Percentiles rank a stretch among this genome's conserved stretches.
Conservation (phyloP, 257 asterid species). For the Solanum phureja region DNA sequence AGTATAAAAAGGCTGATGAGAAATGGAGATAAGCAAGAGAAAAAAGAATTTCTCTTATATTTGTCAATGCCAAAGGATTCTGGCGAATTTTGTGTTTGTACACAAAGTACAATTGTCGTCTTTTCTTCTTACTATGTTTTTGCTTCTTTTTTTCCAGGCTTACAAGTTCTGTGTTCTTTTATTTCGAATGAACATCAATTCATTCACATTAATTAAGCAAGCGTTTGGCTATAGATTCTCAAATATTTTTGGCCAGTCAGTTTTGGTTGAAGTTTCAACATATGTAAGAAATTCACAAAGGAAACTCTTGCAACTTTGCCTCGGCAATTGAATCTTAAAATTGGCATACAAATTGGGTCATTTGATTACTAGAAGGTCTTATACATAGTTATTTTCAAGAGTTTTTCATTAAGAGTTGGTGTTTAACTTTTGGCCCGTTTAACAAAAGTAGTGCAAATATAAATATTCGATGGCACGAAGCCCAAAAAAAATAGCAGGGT, state of each 20-base stretch:
- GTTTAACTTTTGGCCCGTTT: background rate
- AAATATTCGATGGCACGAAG: too few relatives aligned
- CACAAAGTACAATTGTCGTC: background rate
- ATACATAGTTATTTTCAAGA: background rate
- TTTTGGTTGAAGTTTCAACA: background rate
- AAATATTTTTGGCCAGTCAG: background rate
- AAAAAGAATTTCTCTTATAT: background rate
- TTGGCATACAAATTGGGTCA: background rate
- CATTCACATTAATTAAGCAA: background rate
- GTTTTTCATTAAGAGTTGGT: background rate
- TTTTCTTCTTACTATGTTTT: background rate
- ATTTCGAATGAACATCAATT: background rate
- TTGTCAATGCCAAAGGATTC: background rate
- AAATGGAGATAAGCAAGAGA: background rate
- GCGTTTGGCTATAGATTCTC: too few relatives aligned
- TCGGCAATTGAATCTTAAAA: background rate
- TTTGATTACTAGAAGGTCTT: background rate
- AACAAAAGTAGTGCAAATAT: too few relatives aligned
- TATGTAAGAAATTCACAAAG: too few relatives aligned
- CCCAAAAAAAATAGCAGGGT: background rate
- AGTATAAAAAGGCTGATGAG: background rate
- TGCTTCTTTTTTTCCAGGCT: background rate
- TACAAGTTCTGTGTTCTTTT: background rate
- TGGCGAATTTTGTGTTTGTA: background rate
- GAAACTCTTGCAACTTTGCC: too few relatives aligned